phyloP scores from a whole-genome alignment of 225 moss, liverwort and hornwort genomes.

The Neckera pumila region DNA sequence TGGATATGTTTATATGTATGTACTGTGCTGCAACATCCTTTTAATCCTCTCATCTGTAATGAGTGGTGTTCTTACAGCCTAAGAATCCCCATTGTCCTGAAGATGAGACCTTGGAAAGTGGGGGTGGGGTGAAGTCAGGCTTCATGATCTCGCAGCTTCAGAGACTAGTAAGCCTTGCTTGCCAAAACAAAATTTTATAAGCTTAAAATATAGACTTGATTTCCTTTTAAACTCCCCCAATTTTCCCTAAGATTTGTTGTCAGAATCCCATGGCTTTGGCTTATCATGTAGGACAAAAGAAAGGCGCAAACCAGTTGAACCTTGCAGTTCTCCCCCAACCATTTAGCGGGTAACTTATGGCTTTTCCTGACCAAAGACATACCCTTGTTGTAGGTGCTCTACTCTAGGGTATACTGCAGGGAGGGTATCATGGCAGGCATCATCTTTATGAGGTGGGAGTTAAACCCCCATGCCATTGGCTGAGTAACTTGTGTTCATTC shows the following conservation, averaged over 20 bases:
- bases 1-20: not conserved
- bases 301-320: not conserved
- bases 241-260: not conserved
- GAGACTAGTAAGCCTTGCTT: not conserved
- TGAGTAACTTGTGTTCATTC: not conserved
- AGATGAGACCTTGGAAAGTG: not conserved
- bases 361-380: too few species aligned
- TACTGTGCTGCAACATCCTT: not conserved
- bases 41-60: not conserved
- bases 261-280: not conserved
- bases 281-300: not conserved
- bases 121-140: not conserved
- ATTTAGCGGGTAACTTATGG: not conserved
- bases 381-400: not conserved
- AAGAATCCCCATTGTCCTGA: not conserved
- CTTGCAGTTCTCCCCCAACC: not conserved
- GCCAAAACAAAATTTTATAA: too few species aligned
- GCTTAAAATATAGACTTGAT: not conserved
- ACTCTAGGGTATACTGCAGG: not conserved
- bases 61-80: not conserved
- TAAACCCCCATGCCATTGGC: not conserved
- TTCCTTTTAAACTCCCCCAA: not conserved
- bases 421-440: not conserved
- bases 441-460: not conserved
- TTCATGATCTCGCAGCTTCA: not conserved